Percentiles rank a stretch among this genome's conserved stretches.
phyloP scores from a whole-genome alignment of 495 filamentous ascomycete genomes.

The Paragyromitra xinjiangensis region DNA sequence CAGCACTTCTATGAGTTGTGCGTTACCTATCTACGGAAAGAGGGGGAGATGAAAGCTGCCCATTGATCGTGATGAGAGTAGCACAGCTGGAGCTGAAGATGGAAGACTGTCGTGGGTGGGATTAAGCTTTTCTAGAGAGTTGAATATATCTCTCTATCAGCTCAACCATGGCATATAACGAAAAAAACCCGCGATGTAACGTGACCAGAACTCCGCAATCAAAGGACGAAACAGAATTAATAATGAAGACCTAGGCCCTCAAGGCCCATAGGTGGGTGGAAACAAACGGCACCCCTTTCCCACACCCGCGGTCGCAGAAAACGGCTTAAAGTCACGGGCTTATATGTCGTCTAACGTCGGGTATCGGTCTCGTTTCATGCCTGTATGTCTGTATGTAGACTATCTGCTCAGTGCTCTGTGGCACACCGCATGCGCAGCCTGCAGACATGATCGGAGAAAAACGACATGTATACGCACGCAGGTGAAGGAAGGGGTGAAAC shows the following conservation, averaged over 20 bases:
- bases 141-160: not conserved
- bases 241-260: slow-evolving; percentile 1
- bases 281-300: not conserved
- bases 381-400: slow-evolving; percentile 25
- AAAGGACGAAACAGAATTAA: slow-evolving; percentile 11
- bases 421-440: slow-evolving; percentile 47
- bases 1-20: not conserved
- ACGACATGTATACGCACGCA: slow-evolving; percentile 40
- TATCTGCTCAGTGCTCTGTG: slow-evolving; percentile 29
- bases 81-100: not conserved
- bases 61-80: not conserved
- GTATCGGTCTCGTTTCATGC: slow-evolving; percentile 48
- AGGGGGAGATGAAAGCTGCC: not conserved
- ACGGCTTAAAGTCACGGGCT: slow-evolving; percentile 14
- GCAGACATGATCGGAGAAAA: slow-evolving; percentile 49
- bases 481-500: slow-evolving; percentile 25
- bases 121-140: not conserved
- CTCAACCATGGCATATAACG: too few species aligned
- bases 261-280: not conserved
- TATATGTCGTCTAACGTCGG: slow-evolving; percentile 44
- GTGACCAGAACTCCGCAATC: slow-evolving; percentile 10
- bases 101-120: not conserved
- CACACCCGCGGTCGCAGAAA: slow-evolving; percentile 8
- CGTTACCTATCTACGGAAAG: not conserved
- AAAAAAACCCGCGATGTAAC: slow-evolving; percentile 8